Base-by-base conservation (phyloP, 345 rosid genomes). In the Melastoma malabathricum region DNA sequence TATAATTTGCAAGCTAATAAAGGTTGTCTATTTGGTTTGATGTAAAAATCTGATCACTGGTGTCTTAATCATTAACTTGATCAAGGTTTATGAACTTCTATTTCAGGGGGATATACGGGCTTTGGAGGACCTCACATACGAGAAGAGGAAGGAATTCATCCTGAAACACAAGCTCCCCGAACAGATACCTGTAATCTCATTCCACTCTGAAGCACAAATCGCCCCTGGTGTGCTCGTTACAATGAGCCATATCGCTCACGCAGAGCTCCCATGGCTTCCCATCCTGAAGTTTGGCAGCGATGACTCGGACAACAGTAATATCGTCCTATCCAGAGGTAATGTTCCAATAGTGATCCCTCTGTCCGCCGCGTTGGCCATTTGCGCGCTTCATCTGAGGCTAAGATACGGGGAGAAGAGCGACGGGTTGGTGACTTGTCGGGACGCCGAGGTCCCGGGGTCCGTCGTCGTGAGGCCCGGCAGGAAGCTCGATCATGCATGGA, bases 331-430 rank as follows among this genome's bases (percentile, higher is more conserved):
- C 25, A 31, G 38, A 41, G 65, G 63, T 31, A 75, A 68, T 43
- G 78, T 83, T 18, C 87, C 83, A 0, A 74, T 83, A 17, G 70
- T 65, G 52, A 63, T 83, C 50, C 87, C 85, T 7, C 22, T 68
- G 18, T 78, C 87, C 6, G 83, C 81, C 46, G 87, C 74, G 19
- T 72, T 80, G 83, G 85, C 80, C 6, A 52, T 70, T 14, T 64
- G 65, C 8, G 87, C 87, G 22, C 75, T 83, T 17, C 87, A 78
- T 65, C 63, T 83, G 62, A 75, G 68, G 71, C 71, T 83, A 18
- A 63, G 87, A 64, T 83, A 78, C 18, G 80, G 85, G 4, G 83
- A 83, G 74, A 78, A 76, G 70, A 83, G 93, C 29, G 78, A 80
- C 3, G 83, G 87, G 14, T 20, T 80, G 17, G 87, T 83, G 29